Evolutionary conservation across 176 grass and related monocot species (phyloP), one percentile per base, ranked within the genome.

Genomic region (Musa beccarii): DNA sequence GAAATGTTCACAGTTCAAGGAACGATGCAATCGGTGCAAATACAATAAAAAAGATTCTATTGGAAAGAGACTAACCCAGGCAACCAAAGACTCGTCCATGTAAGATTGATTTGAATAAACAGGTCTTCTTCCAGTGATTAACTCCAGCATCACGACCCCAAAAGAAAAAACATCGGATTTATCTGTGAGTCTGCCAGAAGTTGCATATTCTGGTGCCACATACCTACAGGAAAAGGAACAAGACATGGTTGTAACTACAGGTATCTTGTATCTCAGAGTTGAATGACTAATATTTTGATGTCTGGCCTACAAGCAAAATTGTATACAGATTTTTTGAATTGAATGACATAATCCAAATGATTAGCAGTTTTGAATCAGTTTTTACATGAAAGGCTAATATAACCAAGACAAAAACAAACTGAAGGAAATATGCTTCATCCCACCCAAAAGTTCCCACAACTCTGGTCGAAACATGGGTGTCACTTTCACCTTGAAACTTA

Each of bases 161-260:
- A 92, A 92, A 74, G 92, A 96, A 73, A 85, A 96, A 53, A 96
- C 92, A 80, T 96, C 89, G 15, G 92, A 96, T 29, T 81, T 79
- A 25, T 92, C 92, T 16, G 26, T 89, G 5, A 96, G 81, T 79
- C 89, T 92, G 76, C 92, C 92, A 29, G 89, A 89, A 59, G 68
- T 82, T 72, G 65, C 85, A 19, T 96, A 96, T 71, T 96, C 92
- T 61, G 92, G 92, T 53, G 92, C 89, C 68, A 96, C 51, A 73
- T 96, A 96, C 80, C 92, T 96, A 53, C 1, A 17, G 25, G 10
- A 29, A 24, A 55, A 19, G 80, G 63, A 75, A 74, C n/a, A 68
- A 63, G 16, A 26, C 76, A 68, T 16, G 29, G 9, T 26, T 26
- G 49, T 20, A 51, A 34, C 5, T 50, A 61, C 10, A 10, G 14